Conservation (phyloP, 2,329 filamentous ascomycete genomes). For the Lizonia empirigonia region DNA sequence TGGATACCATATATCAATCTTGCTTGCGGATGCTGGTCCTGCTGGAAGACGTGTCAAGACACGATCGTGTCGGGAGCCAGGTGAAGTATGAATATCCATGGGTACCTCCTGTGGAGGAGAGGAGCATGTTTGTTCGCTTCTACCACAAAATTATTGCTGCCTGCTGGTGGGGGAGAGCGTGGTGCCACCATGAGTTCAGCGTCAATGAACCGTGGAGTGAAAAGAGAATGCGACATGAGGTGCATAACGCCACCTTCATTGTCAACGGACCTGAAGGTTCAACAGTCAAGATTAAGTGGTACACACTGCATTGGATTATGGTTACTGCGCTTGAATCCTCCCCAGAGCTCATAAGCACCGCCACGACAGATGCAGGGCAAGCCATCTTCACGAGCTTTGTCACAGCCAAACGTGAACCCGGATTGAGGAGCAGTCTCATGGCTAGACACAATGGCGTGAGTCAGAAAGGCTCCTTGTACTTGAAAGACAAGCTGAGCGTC, state of each 20-base stretch:
- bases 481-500: slow-evolving; percentile 21
- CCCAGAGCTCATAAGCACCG: not conserved
- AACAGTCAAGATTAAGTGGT: slow-evolving; percentile 22
- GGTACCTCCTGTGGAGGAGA: slow-evolving; percentile 2
- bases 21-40: slow-evolving; percentile 20
- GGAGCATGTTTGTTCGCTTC: slow-evolving; percentile 5
- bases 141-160: slow-evolving; percentile 14
- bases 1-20: slow-evolving; percentile 27
- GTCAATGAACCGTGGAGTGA: slow-evolving; percentile 23
- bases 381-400: slow-evolving; percentile 4
- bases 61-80: not conserved
- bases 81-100: not conserved
- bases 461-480: slow-evolving; percentile 15
- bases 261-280: slow-evolving; percentile 18
- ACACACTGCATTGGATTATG: slow-evolving; percentile 12
- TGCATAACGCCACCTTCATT: slow-evolving; percentile 23
- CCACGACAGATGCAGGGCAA: not conserved
- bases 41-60: slow-evolving; percentile 22
- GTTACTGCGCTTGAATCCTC: not conserved
- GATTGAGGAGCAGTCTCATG: slow-evolving; percentile 20
- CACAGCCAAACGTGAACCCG: slow-evolving; percentile 3
- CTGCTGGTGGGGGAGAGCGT: slow-evolving; percentile 23
- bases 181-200: slow-evolving; percentile 27
- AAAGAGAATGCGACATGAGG: slow-evolving; percentile 11
- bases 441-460: slow-evolving; percentile 15